Conservation (phyloP, 208 protist genomes). For the Borovskyia barvae region DNA sequence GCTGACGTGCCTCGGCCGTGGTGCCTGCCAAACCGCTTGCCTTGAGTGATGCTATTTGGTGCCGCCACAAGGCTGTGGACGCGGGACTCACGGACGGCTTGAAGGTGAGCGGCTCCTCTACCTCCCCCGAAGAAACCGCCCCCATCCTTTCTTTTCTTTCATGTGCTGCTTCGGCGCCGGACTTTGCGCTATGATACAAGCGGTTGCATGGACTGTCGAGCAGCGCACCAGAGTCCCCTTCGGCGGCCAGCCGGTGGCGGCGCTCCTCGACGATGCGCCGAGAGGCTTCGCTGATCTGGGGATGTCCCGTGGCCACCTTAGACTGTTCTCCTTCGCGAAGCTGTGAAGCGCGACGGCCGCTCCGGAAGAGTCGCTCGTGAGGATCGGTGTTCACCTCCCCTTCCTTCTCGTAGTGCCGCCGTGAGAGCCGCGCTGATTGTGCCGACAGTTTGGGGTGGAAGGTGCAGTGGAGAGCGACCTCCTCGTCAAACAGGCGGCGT, state of each 20-base stretch:
- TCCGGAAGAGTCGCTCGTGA: slow-evolving; percentile 57
- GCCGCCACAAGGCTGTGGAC: slow-evolving; percentile 53
- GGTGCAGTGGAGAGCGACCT: slow-evolving; percentile 38
- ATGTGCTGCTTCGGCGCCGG: neutral
- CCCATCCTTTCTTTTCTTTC: too few species aligned
- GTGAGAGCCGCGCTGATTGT: slow-evolving; percentile 40
- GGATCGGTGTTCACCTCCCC: slow-evolving; percentile 7
- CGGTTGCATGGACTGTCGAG: slow-evolving; percentile 22
- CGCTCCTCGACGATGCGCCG: slow-evolving; percentile 44
- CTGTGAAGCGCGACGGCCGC: slow-evolving; percentile 24
- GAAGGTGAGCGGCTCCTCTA: slow-evolving; percentile 50
- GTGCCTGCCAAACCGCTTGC: slow-evolving; percentile 37
- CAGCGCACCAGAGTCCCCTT: slow-evolving; percentile 8
- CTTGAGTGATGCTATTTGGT: slow-evolving; percentile 40
- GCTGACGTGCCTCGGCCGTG: slow-evolving; percentile 40
- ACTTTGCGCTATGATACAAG: neutral
- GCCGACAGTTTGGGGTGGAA: slow-evolving; percentile 47
- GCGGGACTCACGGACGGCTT: slow-evolving; percentile 35
- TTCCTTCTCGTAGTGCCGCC: slow-evolving; percentile 40
- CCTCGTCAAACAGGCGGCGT: slow-evolving; percentile 29
- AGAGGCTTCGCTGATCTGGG: slow-evolving; percentile 45
- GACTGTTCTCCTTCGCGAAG: slow-evolving; percentile 15
- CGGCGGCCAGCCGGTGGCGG: slow-evolving; percentile 19
- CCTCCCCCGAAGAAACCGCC: slow-evolving; percentile 34
- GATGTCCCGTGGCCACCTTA: slow-evolving; percentile 4